Evolutionary conservation across 1,284 basidiomycete species (phyloP).

Genomic region (Rhodotorula sp.): DNA sequence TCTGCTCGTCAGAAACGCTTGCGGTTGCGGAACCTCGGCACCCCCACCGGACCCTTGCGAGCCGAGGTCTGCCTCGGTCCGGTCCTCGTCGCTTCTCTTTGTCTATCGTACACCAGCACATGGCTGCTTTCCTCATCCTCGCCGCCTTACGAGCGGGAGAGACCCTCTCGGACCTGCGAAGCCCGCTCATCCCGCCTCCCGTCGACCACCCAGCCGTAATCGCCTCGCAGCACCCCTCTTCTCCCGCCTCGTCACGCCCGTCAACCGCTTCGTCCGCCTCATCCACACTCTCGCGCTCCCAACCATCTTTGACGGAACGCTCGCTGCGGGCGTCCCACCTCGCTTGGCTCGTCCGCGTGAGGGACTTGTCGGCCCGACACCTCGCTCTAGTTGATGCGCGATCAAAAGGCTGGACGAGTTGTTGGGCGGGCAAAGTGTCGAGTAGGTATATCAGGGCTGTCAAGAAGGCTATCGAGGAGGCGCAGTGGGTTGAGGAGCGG

Average conservation of each 20-base stretch:
- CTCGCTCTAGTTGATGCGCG: conserved; percentile 3
- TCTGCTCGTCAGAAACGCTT: too few species aligned
- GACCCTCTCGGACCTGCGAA: conserved; percentile 5
- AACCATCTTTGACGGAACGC: conserved; percentile 13
- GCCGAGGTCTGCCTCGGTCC: neutral
- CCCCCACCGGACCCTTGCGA: too few species aligned
- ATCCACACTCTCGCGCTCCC: neutral
- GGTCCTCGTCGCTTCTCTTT: neutral
- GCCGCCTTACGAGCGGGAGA: conserved; percentile 1
- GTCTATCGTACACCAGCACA: neutral
- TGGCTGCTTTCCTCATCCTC: neutral
- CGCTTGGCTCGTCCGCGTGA: conserved; percentile 21
- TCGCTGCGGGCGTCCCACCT: conserved; percentile 21
- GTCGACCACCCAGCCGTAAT: conserved; percentile 1
- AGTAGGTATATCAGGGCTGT: conserved; percentile 3
- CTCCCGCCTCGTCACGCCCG: neutral
- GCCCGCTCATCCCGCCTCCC: conserved; percentile 7
- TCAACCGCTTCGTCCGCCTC: neutral
- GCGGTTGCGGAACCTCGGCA: too few species aligned
- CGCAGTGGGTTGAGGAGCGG: conserved; percentile 25
- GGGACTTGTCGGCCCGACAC: conserved; percentile 11
- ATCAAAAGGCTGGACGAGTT: neutral
- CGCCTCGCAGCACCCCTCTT: neutral
- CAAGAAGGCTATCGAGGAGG: conserved; percentile 16
- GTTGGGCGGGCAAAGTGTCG: conserved; percentile 27